Evolutionary conservation across 1,284 basidiomycete genomes (phyloP).

Genomic region (Sparassis latifolia): DNA sequence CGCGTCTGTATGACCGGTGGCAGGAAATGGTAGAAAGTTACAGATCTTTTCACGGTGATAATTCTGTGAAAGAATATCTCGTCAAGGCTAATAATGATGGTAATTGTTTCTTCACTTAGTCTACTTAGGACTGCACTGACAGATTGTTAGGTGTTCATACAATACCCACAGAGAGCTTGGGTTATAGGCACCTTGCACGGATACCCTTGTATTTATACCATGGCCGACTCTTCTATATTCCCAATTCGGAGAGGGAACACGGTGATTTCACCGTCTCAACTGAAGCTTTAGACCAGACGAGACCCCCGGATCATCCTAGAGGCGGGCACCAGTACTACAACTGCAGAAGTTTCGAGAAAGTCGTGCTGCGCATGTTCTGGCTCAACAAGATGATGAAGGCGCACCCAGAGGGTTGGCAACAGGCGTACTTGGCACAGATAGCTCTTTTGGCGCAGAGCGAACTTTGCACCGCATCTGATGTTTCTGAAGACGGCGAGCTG

Average conservation of each 20-base stretch:
- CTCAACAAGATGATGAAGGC: not conserved
- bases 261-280: slow-evolving; percentile 33
- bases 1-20: slow-evolving; percentile 35
- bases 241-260: slow-evolving; percentile 37
- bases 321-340: slow-evolving; percentile 60
- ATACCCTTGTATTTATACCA: slow-evolving; percentile 41
- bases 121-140: slow-evolving; percentile 1
- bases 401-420: too few species aligned
- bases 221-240: slow-evolving; percentile 39
- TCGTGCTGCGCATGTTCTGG: slow-evolving; percentile 30
- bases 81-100: slow-evolving; percentile 53
- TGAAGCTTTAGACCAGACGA: slow-evolving; percentile 13
- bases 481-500: too few species aligned
- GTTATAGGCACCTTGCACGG: slow-evolving; percentile 42
- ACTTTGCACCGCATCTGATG: too few species aligned
- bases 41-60: slow-evolving; percentile 29
- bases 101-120: slow-evolving; percentile 15
- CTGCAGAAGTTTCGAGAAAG: slow-evolving; percentile 41
- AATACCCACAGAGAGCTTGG: slow-evolving; percentile 40
- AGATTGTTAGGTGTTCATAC: slow-evolving; percentile 39
- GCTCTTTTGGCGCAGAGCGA: too few species aligned
- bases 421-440: too few species aligned
- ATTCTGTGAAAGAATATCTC: slow-evolving; percentile 38
- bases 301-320: slow-evolving; percentile 24
- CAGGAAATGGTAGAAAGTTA: slow-evolving; percentile 28